phyloP scores from a whole-genome alignment of 2,329 filamentous ascomycete species.

The Drechslerella coelobrocha region DNA sequence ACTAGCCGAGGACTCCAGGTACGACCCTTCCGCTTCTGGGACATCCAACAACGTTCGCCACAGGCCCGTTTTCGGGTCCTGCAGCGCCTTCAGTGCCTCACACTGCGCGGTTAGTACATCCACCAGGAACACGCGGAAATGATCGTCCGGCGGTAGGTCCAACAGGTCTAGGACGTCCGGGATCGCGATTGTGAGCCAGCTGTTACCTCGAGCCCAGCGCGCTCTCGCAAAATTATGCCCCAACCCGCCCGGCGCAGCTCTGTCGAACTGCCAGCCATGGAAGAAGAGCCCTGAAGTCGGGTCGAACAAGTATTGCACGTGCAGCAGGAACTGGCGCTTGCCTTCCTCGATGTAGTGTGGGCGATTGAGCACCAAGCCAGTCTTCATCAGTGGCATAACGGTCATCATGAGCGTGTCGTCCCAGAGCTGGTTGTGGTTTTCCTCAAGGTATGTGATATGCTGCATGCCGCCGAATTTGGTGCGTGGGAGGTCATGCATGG shows the following conservation, averaged over 20 bases:
- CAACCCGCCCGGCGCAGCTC: constrained; percentile 58
- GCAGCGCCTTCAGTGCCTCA: constrained; percentile 68
- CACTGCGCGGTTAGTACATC: constrained; percentile 74
- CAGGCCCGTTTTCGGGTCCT: constrained; percentile 67
- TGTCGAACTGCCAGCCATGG: constrained; percentile 80
- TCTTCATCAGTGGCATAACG: constrained; percentile 79
- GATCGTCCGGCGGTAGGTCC: constrained; percentile 67
- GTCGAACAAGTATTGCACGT: constrained; percentile 80
- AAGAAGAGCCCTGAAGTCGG: constrained; percentile 75
- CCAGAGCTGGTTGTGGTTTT: constrained; percentile 79
- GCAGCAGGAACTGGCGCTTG: constrained; percentile 77
- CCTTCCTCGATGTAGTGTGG: constrained; percentile 79
- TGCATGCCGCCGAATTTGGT: constrained; percentile 69
- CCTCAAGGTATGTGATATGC: constrained; percentile 61
- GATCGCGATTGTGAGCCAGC: constrained; percentile 82
- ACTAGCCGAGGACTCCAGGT: constrained; percentile 77
- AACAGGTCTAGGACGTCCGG: constrained; percentile 80
- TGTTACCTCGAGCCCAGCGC: constrained; percentile 69
- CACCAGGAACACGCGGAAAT: constrained; percentile 67
- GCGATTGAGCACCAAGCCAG: constrained; percentile 72
- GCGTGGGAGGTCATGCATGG: constrained; percentile 75
- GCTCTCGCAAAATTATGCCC: constrained; percentile 69
- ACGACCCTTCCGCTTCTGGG: constrained; percentile 68
- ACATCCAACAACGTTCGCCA: constrained; percentile 79
- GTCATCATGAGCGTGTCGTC: constrained; percentile 91